Base-by-base conservation (phyloP, 768 basidiomycete species). In the Nidularia sp. region DNA sequence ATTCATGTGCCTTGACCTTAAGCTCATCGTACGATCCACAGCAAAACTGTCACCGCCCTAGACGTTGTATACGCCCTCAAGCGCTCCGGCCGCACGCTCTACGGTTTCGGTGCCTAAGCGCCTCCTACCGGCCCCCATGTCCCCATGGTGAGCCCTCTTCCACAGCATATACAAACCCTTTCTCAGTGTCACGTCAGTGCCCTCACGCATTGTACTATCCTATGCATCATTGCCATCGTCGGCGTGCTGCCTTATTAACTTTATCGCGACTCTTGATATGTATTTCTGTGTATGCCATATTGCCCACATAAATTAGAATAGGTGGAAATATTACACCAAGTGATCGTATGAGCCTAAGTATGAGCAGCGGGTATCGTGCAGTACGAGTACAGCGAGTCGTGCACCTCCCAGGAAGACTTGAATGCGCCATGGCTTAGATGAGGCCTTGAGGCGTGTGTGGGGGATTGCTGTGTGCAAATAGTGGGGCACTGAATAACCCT, bases 1-100 rank as follows among this genome's bases (percentile, higher is more conserved):
- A 7, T 45, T 25, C 6, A 48, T 34, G 48, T 34, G 6, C 43
- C 41, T 46, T 7, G 33, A 2, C 50, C 15, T 47, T 52, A 50
- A 47, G 45, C 44, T 58, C 50, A 57, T 56, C 44, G 12, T 46
- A 29, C n/a, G 15, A 34, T 49, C 15, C 9, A 43, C 55, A 84
- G 87, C 58, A 87, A 86, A 80, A 90, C 88, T 34, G 90, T 93
- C 55, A 93, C 90, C 36, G 89, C 90, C 25, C 86, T 93, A 61
- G 90, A 93, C 62, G 90, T 86, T 53, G 85, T 86, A 25, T 86
- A 86, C 53, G 85, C 85, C 25, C 78, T 86, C 60, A 86, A 86
- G 73, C 81, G 85, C 49, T 85, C 83, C 6, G 84, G 84, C 12
- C 83, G 88, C 58, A 91, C 88, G 49, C 80, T 91, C 44, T 91